A percentile compares a stretch with the other conserved stretches of the same genome.
Conservation (phyloP, 108 stramenopile genomes). For the Schizochytrium sp. region DNA sequence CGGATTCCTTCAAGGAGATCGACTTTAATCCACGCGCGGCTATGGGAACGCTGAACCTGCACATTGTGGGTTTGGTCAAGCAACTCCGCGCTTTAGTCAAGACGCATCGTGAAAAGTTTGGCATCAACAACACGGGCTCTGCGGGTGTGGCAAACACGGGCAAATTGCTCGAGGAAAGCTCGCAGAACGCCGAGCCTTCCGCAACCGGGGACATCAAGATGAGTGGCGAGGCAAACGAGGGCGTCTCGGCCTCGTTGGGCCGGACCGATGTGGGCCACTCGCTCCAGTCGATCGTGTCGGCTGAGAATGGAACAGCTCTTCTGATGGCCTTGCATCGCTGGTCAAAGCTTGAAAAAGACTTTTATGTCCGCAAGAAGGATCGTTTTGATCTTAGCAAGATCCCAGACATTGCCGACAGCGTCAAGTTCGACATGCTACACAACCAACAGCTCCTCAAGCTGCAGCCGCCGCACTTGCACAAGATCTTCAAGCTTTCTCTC, state of each 20-base stretch:
- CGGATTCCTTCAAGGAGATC: background rate
- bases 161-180: background rate
- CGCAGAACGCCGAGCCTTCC: background rate
- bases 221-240: background rate
- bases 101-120: background rate
- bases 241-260: background rate
- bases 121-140: background rate
- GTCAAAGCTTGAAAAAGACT: slow-evolving; percentile 53
- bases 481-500: slow-evolving; percentile 77
- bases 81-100: slow-evolving; percentile 43
- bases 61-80: slow-evolving; percentile 68
- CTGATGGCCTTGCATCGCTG: slow-evolving; percentile 82
- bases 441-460: slow-evolving; percentile 73
- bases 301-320: slow-evolving; percentile 13
- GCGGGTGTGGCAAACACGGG: slow-evolving; percentile 14
- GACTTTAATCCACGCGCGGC: slow-evolving; percentile 67
- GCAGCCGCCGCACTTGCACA: slow-evolving; percentile 52
- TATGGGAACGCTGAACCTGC: slow-evolving; percentile 63
- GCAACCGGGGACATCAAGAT: background rate
- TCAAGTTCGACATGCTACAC: slow-evolving; percentile 61
- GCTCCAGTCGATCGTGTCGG: background rate
- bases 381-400: slow-evolving; percentile 62
- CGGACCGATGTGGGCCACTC: background rate
- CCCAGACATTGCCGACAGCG: slow-evolving; percentile 60
- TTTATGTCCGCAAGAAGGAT: background rate